Evolutionary conservation across 768 basidiomycete species (phyloP).

Genomic region (Tylopilus intermedius): DNA sequence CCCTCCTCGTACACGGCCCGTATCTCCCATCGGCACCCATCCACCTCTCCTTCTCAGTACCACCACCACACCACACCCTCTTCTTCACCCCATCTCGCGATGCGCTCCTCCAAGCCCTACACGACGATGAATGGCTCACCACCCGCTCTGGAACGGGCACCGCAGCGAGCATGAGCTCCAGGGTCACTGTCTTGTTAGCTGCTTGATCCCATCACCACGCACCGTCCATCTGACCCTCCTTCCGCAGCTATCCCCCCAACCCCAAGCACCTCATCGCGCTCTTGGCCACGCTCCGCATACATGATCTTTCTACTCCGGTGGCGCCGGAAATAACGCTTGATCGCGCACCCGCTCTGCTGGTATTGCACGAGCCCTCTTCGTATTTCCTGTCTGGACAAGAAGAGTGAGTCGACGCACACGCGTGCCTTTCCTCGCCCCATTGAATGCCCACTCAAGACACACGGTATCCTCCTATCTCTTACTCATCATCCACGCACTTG

Average conservation of each 20-base stretch:
- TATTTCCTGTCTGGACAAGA: conserved; percentile 40
- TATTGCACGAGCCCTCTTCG: conserved; percentile 56
- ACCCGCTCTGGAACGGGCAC: conserved; percentile 37
- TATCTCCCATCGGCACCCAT: conserved; percentile 69
- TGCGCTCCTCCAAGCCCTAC: conserved; percentile 40
- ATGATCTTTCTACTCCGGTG: conserved; percentile 22
- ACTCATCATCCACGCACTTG: conserved; percentile 44
- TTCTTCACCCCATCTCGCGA: conserved; percentile 52
- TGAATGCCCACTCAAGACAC: conserved; percentile 19
- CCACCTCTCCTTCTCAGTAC: conserved; percentile 53
- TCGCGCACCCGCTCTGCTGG: conserved; percentile 45
- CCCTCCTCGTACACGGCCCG: conserved; percentile 57
- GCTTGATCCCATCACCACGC: neutral
- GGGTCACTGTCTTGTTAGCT: conserved; percentile 54
- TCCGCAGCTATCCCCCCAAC: conserved; percentile 57
- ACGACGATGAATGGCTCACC: conserved; percentile 46
- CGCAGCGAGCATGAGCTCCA: conserved; percentile 34
- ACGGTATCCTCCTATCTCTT: conserved; percentile 50
- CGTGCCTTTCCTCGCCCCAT: neutral
- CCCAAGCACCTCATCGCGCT: conserved; percentile 51
- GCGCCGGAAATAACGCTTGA: conserved; percentile 34
- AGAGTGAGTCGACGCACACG: conserved; percentile 17
- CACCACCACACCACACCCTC: conserved; percentile 35
- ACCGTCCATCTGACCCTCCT: conserved; percentile 9
- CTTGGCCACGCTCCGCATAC: conserved; percentile 44